phyloP scores from a whole-genome alignment of 106 monocot species.

The Xerophyta viscosa region DNA sequence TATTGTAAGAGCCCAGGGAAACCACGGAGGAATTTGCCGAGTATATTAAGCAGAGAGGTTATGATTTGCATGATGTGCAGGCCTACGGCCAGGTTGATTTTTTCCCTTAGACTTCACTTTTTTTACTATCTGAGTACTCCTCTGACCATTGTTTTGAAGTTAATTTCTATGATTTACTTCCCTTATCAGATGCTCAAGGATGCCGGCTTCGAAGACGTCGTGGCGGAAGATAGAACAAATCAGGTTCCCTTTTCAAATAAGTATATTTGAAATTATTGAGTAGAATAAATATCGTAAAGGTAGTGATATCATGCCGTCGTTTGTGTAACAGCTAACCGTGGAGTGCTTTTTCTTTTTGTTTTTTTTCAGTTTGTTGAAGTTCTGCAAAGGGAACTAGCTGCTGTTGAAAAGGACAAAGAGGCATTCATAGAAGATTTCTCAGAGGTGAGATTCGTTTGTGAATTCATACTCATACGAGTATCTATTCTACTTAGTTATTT shows the following conservation, averaged over 20 bases:
- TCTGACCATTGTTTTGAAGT: no score
- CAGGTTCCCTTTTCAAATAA: no score
- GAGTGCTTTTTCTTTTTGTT: conserved; percentile 1
- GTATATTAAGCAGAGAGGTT: conserved; percentile 89
- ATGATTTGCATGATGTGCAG: conserved; percentile 87
- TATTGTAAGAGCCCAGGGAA: conserved; percentile 75
- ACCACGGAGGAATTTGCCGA: conserved; percentile 59
- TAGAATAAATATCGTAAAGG: no score
- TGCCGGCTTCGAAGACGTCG: conserved; percentile 74
- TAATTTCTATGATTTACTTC: no score
- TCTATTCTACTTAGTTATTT: no score
- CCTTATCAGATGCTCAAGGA: conserved; percentile 66
- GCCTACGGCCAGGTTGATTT: conserved; percentile 66
- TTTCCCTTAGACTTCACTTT: no score
- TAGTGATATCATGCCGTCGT: no score
- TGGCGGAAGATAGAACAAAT: conserved; percentile 91
- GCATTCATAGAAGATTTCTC: conserved; percentile 75
- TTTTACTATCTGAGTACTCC: neutral
- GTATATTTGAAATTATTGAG: no score
- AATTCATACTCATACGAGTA: no score
- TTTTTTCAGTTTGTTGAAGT: conserved; percentile 58
- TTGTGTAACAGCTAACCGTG: neutral
- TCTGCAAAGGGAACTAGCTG: conserved; percentile 68
- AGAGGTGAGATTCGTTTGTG: conserved; percentile 30
- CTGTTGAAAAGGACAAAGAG: conserved; percentile 60